Base-by-base conservation (phyloP, 176 grass and related monocot genomes). In the Chrysopogon serrulatus region DNA sequence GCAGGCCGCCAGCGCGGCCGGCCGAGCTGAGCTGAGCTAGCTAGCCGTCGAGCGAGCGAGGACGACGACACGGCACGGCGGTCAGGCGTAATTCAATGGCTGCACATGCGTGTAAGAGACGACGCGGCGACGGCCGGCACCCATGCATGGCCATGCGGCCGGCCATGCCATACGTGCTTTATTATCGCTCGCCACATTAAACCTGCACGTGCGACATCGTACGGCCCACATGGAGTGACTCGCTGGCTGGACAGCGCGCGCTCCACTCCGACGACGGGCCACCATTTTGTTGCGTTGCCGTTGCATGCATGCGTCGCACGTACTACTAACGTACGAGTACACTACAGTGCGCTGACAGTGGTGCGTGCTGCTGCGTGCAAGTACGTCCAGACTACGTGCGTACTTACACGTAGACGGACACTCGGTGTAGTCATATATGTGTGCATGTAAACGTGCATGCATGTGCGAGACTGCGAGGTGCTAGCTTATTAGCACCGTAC, bases 161-260 rank as follows among this genome's bases (percentile, higher is more conserved):
- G 48, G 49, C 7, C 51, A 56, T 23, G 6, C 51, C 21, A n/a
- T 66, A 48, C 42, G 31, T 48, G 78, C 63, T 68, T 36, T 44
- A 42, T 44, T 19, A 57, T 24, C 78, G 16, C 48, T n/a, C n/a
- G n/a, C 39, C 17, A n/a, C 71, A 85, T 82, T 85, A 75, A 62
- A 51, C 40, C 18, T 64, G 83, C 88, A 90, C 88, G 88, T 82
- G 83, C 78, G 53, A 63, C 83, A 14, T 63, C 71, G 77, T 89
- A 85, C 87, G 87, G 83, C 31, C 71, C 67, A 57, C 74, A 36
- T 72, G 54, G 67, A 48, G 21, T 1, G 61, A 51, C 5, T 19
- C 2, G 19, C 26, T 84, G n/a, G 40, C 32, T 47, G 27, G 54
- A 18, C 11, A 5, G 27, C 11, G 67, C 49, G 8, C 76, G 5